Base-by-base conservation (phyloP, 371 early-diverging fungal species). In the Lichtheimia ramosa region DNA sequence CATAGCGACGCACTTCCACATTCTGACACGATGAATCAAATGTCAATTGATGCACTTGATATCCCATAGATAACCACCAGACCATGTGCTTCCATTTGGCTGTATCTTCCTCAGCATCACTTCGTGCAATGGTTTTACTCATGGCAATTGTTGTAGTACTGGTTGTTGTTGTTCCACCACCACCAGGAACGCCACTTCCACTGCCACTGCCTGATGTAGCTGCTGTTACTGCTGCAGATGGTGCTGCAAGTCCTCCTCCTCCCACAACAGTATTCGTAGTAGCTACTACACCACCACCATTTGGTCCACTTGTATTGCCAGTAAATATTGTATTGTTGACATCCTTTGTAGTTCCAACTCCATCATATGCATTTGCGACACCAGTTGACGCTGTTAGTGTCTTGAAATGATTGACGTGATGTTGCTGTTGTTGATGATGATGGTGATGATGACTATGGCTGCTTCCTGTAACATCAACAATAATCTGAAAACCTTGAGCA, bases 401-500 rank as follows among this genome's bases (percentile, higher is more conserved):
- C 2, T 34, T 34, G 34, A 34, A 34, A 10, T 34, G 34, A 34
- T 34, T 34, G 10, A 34, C 34, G 10, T 34, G 34, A 34, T 34
- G 34, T 34, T 34, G 34, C 10, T 46, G 46, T 46, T 46, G 46
- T 48, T 28, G 55, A 14, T 46, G 46, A 46, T n/a, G 16, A 46
- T 46, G 53, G 40, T 40, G 40, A 53, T 18, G 40, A 34, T 20
- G 28, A 41, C 2, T 40, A 25, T 68, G 56, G 28, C 55, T 62
- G 13, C 74, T 69, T 40, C 70, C 68, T 13, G 75, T 71, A 43
- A 64, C 71, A 49, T 79, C 80, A 2, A 91, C 85, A 59, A 95
- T 89, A 23, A 97, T 81, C 74, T 97, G 97, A 66, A 94, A 97
- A 6, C 97, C 97, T 71, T 98, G 96, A 13, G 93, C 86, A 43